Evolutionary conservation across 2,329 filamentous ascomycete species (phyloP).

Genomic region (Pochonia chlamydosporia): DNA sequence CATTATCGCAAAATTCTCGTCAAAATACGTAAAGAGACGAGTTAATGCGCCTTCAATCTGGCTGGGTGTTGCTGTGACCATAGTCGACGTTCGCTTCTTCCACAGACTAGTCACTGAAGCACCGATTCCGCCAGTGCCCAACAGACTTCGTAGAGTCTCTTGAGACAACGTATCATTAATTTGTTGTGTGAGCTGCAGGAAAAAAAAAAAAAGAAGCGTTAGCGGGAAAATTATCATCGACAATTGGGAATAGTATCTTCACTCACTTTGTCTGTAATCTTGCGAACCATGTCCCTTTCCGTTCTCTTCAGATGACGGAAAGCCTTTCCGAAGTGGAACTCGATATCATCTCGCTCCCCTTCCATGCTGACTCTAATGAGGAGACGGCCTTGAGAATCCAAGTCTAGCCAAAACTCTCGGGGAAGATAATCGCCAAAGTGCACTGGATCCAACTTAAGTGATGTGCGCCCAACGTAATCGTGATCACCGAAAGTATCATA

Average conservation of each 20-base stretch:
- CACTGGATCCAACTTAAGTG: slow-evolving; percentile 92
- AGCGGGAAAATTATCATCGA: neutral
- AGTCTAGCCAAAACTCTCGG: slow-evolving; percentile 93
- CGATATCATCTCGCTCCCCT: slow-evolving; percentile 94
- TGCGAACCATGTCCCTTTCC: slow-evolving; percentile 95
- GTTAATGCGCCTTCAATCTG: slow-evolving; percentile 79
- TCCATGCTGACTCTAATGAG: slow-evolving; percentile 96
- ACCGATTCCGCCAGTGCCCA: slow-evolving; percentile 64
- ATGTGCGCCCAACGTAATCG: slow-evolving; percentile 95
- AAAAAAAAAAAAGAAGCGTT: slow-evolving; percentile 3
- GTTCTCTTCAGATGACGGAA: slow-evolving; percentile 93
- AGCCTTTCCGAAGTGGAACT: slow-evolving; percentile 96
- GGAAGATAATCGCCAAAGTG: slow-evolving; percentile 96
- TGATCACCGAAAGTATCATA: slow-evolving; percentile 97
- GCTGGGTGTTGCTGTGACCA: slow-evolving; percentile 56
- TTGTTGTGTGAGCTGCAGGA: slow-evolving; percentile 82
- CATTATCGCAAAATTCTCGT: slow-evolving; percentile 99
- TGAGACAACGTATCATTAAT: slow-evolving; percentile 85
- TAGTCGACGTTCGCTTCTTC: slow-evolving; percentile 52
- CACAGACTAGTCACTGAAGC: slow-evolving; percentile 67
- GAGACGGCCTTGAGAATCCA: slow-evolving; percentile 89
- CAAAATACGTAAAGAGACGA: slow-evolving; percentile 87
- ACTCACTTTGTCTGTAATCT: slow-evolving; percentile 91
- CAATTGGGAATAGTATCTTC: neutral
- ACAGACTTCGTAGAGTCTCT: slow-evolving; percentile 68